Percentiles rank a stretch among this genome's conserved stretches.
phyloP scores from a whole-genome alignment of 352 stramenopile genomes.

The Thalassiosira exigua region DNA sequence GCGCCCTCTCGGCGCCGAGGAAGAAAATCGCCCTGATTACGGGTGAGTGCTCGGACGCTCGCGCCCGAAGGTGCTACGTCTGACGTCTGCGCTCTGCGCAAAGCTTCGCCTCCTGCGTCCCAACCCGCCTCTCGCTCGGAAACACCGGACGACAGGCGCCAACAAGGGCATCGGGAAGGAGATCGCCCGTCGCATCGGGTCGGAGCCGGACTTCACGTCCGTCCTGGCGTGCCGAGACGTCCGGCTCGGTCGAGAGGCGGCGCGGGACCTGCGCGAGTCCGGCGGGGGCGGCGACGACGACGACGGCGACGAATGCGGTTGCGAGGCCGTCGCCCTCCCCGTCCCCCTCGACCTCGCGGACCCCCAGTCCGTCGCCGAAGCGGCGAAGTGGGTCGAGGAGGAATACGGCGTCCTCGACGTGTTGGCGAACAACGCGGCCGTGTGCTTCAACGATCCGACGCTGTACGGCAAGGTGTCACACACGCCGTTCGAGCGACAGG shows the following conservation, averaged over 20 bases:
- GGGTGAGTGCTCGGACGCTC: neutral
- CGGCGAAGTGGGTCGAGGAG: conserved; percentile 50
- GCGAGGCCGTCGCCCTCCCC: conserved; percentile 41
- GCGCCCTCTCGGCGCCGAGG: neutral
- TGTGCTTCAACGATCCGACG: conserved; percentile 86
- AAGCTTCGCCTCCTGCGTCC: neutral
- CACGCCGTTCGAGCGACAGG: conserved; percentile 72
- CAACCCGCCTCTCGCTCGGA: neutral
- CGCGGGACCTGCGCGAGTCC: conserved; percentile 37
- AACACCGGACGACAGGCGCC: conserved; percentile 27
- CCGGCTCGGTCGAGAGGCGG: conserved; percentile 40
- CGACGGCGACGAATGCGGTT: conserved; percentile 30
- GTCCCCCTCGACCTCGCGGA: conserved; percentile 59
- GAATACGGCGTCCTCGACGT: conserved; percentile 88
- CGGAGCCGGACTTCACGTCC: conserved; percentile 41
- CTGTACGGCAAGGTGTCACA: conserved; percentile 67
- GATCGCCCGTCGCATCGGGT: conserved; percentile 50
- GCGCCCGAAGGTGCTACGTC: neutral
- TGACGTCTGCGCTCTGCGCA: neutral
- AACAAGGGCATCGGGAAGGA: conserved; percentile 75
- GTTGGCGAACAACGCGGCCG: conserved; percentile 94
- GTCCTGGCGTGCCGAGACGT: conserved; percentile 63
- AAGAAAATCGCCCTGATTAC: conserved; percentile 9
- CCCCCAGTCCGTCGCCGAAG: conserved; percentile 23
- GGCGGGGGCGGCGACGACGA: too few relatives aligned